A percentile compares a stretch with the other conserved stretches of the same genome.
Conservation (phyloP, 2,329 filamentous ascomycete genomes). For the Parasarocladium wereldwijsianum region DNA sequence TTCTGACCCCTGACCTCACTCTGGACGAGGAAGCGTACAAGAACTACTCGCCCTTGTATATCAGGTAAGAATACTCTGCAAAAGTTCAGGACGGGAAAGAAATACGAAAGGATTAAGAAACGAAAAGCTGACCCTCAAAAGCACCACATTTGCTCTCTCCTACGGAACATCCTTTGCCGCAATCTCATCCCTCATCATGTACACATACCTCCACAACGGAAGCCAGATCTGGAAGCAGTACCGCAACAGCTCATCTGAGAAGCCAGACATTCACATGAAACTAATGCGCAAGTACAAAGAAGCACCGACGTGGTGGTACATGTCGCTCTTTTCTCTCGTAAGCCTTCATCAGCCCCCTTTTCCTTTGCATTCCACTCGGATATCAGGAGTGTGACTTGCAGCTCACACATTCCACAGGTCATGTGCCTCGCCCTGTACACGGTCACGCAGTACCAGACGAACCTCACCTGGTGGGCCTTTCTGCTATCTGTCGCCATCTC, state of each 20-base stretch:
- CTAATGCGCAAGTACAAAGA: constrained; percentile 49
- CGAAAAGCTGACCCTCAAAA: constrained; percentile 16
- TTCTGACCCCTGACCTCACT: constrained; percentile 46
- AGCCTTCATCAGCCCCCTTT: constrained; percentile 11
- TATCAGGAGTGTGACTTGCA: too few relatives aligned
- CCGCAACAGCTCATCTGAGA: constrained; percentile 41
- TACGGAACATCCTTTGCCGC: constrained; percentile 62
- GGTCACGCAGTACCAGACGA: constrained; percentile 47
- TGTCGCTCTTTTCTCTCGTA: constrained; percentile 39
- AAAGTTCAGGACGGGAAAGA: background rate
- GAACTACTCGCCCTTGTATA: constrained; percentile 51
- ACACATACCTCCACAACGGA: constrained; percentile 53
- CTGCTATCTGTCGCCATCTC: constrained; percentile 51
- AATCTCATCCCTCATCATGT: constrained; percentile 53
- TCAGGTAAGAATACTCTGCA: constrained; percentile 26
- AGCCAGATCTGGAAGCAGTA: constrained; percentile 51
- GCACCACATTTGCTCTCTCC: constrained; percentile 54
- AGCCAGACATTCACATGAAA: constrained; percentile 49
- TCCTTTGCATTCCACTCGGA: background rate
- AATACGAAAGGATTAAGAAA: too few relatives aligned
- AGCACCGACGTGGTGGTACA: constrained; percentile 51
- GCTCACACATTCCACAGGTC: constrained; percentile 23
- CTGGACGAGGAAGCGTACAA: constrained; percentile 50
- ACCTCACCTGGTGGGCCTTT: constrained; percentile 60
- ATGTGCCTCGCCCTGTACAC: constrained; percentile 38